Percentiles rank a stretch among this genome's conserved stretches.
Conservation (phyloP, 75 land plant species). For the Pinus tabuliformis region DNA sequence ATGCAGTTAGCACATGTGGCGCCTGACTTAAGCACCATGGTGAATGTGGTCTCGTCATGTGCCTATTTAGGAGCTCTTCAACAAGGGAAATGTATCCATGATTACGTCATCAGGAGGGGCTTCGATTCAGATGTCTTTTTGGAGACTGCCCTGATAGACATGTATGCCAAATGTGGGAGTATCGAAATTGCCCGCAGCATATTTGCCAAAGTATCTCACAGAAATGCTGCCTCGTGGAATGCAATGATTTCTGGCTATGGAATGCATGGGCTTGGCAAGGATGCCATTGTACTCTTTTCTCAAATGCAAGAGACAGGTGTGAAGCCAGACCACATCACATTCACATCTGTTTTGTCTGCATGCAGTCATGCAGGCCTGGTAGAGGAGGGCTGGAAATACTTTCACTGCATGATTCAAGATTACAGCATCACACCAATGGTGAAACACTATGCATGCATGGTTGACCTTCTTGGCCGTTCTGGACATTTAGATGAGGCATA, state of each 20-base stretch:
- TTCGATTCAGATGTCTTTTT: conserved; percentile 11
- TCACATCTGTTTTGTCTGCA: conserved; percentile 37
- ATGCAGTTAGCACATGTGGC: conserved; percentile 7
- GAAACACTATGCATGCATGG: conserved; percentile 10
- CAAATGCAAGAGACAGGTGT: conserved; percentile 26
- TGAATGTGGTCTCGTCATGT: conserved; percentile 6
- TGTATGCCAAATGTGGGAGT: conserved; percentile 25
- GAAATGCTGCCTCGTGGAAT: conserved; percentile 15
- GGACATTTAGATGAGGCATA: conserved; percentile 3
- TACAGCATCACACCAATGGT: background rate
- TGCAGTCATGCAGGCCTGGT: conserved; percentile 23
- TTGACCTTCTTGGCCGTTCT: conserved; percentile 9
- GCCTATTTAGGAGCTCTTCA: background rate
- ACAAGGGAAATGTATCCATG: conserved; percentile 16
- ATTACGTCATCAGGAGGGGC: background rate
- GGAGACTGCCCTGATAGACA: conserved; percentile 18
- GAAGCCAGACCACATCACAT: conserved; percentile 32
- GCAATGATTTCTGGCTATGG: conserved; percentile 26
- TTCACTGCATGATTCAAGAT: conserved; percentile 2
- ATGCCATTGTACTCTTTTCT: background rate
- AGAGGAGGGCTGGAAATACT: background rate
- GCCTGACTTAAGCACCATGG: conserved; percentile 4
- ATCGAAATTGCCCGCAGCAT: conserved; percentile 2
- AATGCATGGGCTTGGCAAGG: conserved; percentile 8
- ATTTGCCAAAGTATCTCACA: conserved; percentile 3